Evolutionary conservation across 2,329 filamentous ascomycete species (phyloP), one percentile per base, ranked within the genome.

Genomic region (Pseudopithomyces maydicus): DNA sequence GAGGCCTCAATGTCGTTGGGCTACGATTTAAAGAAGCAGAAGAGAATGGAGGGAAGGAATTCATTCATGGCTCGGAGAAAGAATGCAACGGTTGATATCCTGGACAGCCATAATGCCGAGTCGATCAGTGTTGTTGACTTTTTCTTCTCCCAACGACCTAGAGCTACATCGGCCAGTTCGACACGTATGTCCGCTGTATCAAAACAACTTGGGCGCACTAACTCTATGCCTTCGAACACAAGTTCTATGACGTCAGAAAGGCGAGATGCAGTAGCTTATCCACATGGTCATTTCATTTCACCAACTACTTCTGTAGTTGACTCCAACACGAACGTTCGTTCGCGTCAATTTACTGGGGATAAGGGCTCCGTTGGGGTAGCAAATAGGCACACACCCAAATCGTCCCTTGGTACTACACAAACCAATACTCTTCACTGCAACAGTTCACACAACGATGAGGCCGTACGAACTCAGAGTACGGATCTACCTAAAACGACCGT

Each of bases 21-120:
- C 22, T n/a, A 17, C 3, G 42, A 33, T 22, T 38, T 1, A 1
- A 15, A 22, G 19, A 17, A 23, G 10, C 17, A 22, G 17, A 20
- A 15, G 3, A 52, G 47, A 41, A 58, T 54, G 50, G 60, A 58
- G 11, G 55, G 51, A 6, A 52, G 42, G 1, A 65, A 62, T 22
- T 62, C 56, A 4, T 45, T 58, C 15, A 32, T 64, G 29, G 17
- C 55, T 5, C 53, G 59, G 2, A 59, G 54, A 43, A 55, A 53
- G 5, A 66, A 66, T 42, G 62, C 62, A 0, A 58, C 65, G 45
- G 61, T 60, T 3, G 69, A 66, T 35, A 52, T 68, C 7, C 65
- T 70, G 42, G 69, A 70, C 41, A 66, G 60, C 20, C 50, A 53
- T 4, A 43, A 55, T 35, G 54, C 58, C n/a, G 17, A 15, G 15